Evolutionary conservation across 2,329 filamentous ascomycete species (phyloP).

Genomic region (Dactylellina leptospora): DNA sequence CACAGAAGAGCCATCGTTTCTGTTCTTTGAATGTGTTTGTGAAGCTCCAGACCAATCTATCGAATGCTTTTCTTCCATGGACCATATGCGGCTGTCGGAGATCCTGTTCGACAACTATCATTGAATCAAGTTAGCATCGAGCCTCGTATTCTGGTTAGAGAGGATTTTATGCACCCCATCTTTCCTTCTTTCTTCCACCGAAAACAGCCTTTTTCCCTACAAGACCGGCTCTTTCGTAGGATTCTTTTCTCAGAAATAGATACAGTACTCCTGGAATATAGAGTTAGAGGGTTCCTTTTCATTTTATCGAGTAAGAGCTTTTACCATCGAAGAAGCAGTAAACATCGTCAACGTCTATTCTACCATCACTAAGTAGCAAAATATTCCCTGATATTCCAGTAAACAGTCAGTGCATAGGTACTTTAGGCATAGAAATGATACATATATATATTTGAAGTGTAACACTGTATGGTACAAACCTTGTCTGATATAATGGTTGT

Average conservation of each 20-base stretch:
- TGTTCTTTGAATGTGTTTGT: conserved; percentile 76
- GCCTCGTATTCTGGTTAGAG: not conserved
- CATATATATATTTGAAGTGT: not conserved
- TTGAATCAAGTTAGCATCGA: conserved; percentile 51
- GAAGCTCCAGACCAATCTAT: conserved; percentile 78
- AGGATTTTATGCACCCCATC: conserved; percentile 70
- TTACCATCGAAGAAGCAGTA: conserved; percentile 76
- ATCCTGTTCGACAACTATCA: conserved; percentile 77
- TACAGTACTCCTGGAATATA: conserved; percentile 70
- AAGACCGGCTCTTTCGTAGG: conserved; percentile 83
- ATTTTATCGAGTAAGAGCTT: conserved; percentile 19
- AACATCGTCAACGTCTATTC: conserved; percentile 73
- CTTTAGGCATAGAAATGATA: conserved; percentile 1
- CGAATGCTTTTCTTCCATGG: conserved; percentile 82
- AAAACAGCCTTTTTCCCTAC: conserved; percentile 71
- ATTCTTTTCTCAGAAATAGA: conserved; percentile 80
- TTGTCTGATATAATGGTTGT: conserved; percentile 83
- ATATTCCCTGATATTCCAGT: conserved; percentile 78
- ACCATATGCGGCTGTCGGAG: conserved; percentile 79
- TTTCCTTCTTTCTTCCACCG: conserved; percentile 68
- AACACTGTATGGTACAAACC: conserved; percentile 63
- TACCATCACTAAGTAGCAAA: conserved; percentile 83
- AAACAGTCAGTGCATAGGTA: too few relatives aligned
- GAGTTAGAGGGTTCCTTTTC: not conserved
- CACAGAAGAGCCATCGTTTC: conserved; percentile 80